Conservation (phyloP, 441 rosid species). For the Manihot esculenta region DNA sequence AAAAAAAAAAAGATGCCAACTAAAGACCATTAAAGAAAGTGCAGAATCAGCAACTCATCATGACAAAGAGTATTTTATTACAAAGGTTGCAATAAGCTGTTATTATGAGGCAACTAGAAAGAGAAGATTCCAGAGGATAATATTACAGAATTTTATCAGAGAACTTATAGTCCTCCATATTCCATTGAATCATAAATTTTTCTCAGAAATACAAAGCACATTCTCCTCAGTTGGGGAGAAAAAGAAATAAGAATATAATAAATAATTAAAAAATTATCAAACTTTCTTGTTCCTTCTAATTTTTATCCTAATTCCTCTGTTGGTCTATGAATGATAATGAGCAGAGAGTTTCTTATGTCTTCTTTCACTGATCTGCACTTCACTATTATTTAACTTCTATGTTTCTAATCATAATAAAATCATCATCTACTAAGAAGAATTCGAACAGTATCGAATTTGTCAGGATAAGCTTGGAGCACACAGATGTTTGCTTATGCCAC, state of each 20-base stretch:
- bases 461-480: slow-evolving; percentile 25
- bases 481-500: slow-evolving; percentile 57
- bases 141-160: slow-evolving; percentile 15
- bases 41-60: too few species aligned
- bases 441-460: slow-evolving; percentile 22
- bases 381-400: not conserved
- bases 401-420: slow-evolving; percentile 17
- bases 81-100: not conserved
- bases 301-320: slow-evolving; percentile 16
- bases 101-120: not conserved
- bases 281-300: slow-evolving; percentile 16
- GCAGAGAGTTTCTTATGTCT: too few species aligned
- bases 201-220: slow-evolving; percentile 12
- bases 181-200: not conserved
- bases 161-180: not conserved
- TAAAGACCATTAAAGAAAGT: too few species aligned
- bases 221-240: slow-evolving; percentile 9
- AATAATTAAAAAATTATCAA: slow-evolving; percentile 32
- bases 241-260: slow-evolving; percentile 32
- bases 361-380: slow-evolving; percentile 5
- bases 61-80: not conserved
- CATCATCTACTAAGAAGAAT: slow-evolving; percentile 21
- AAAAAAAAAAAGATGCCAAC: too few species aligned
- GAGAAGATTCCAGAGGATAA: not conserved
- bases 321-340: slow-evolving; percentile 5